phyloP scores from a whole-genome alignment of 176 grass and related monocot species.

The Oryza australiensis region DNA sequence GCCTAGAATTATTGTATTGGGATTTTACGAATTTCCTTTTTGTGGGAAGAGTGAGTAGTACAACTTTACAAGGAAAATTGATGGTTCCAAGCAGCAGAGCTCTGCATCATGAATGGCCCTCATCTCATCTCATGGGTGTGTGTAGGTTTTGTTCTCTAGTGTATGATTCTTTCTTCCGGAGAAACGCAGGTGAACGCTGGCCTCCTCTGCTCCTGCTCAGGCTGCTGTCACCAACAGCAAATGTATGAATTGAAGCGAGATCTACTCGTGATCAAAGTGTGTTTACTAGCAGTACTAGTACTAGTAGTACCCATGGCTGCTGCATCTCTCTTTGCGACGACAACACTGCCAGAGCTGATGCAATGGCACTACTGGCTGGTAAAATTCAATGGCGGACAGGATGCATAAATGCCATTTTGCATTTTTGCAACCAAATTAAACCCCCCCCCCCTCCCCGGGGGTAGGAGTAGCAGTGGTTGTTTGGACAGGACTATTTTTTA shows the following conservation, averaged over 20 bases:
- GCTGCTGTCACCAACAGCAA: not conserved
- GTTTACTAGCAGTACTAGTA: not conserved
- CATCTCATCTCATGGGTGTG: not conserved
- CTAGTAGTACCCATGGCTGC: no score
- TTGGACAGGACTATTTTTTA: no score
- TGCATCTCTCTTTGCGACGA: not conserved
- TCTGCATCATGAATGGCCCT: not conserved
- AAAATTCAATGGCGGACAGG: slow-evolving; percentile 27
- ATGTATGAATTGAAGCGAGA: not conserved
- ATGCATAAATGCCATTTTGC: slow-evolving; percentile 14
- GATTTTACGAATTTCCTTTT: no score
- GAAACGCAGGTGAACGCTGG: not conserved
- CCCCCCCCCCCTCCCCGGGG: no score
- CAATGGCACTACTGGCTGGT: not conserved
- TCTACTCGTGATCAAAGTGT: slow-evolving; percentile 31
- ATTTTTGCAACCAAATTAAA: no score
- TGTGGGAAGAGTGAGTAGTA: no score
- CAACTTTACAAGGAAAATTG: not conserved
- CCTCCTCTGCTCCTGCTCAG: not conserved
- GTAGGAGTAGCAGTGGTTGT: not conserved
- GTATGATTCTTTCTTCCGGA: slow-evolving; percentile 5
- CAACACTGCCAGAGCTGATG: slow-evolving; percentile 10
- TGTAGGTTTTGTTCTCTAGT: not conserved
- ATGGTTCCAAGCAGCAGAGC: no score
- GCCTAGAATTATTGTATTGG: no score